These are phyloP conservation scores for Hanseniaspora guilliermondii DNA, from an alignment of 805 yeast species.

Conservation along the genomic window DNA sequence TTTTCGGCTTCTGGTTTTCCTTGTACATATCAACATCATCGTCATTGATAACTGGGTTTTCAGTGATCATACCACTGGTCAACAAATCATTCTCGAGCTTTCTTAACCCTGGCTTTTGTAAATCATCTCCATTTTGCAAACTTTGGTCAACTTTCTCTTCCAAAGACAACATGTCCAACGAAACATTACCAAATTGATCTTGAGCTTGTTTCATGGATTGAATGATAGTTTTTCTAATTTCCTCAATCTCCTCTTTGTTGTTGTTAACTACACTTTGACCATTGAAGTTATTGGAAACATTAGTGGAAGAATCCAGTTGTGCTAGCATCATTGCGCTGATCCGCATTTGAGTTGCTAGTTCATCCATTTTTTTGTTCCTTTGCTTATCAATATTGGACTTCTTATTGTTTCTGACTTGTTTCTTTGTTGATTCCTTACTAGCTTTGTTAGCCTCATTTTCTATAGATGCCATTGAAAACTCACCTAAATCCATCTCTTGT, in stretches of 20 bases:
- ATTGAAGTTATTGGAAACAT: slow-evolving; percentile 29
- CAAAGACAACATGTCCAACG: slow-evolving; percentile 13
- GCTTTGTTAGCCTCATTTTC: slow-evolving; percentile 35
- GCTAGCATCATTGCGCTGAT: slow-evolving; percentile 91
- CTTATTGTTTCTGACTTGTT: slow-evolving; percentile 30
- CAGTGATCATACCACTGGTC: slow-evolving; percentile 50
- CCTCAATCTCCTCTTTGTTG: slow-evolving; percentile 22
- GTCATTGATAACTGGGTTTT: not conserved
- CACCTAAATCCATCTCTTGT: slow-evolving; percentile 64
- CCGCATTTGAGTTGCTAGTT: slow-evolving; percentile 82
- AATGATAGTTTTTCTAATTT: slow-evolving; percentile 58
- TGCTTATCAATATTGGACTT: slow-evolving; percentile 23
- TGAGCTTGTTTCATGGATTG: slow-evolving; percentile 68
- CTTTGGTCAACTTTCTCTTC: not conserved
- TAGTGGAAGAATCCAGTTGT: slow-evolving; percentile 56
- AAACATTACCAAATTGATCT: slow-evolving; percentile 42
- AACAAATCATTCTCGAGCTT: slow-evolving; percentile 85
- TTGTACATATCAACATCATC: not conserved
- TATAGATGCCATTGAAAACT: slow-evolving; percentile 48
- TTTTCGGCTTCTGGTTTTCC: slow-evolving; percentile 18
- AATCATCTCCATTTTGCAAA: slow-evolving; percentile 29
- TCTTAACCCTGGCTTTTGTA: slow-evolving; percentile 69
- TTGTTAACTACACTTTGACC: slow-evolving; percentile 35
- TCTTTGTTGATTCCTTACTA: slow-evolving; percentile 26
- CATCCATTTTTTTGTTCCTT: slow-evolving; percentile 34